Evolutionary conservation across 345 rosid genomes (phyloP).

Genomic region (Euphorbia lathyris): DNA sequence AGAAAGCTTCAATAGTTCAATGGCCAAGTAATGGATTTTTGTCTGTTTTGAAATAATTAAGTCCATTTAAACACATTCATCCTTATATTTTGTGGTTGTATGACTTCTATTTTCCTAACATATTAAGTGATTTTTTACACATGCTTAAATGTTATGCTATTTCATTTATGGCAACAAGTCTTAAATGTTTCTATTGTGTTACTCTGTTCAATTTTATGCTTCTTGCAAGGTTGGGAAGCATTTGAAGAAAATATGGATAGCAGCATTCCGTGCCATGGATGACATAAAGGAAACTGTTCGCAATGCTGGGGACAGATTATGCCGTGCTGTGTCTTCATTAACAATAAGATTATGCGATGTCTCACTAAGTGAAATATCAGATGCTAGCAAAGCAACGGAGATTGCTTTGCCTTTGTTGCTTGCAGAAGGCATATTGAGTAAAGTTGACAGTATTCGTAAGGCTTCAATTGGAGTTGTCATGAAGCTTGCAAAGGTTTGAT

Average conservation of each 20-base stretch:
- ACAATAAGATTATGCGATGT: conserved; percentile 89
- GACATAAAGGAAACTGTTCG: conserved; percentile 98
- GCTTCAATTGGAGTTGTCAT: conserved; percentile 93
- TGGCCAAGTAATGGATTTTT: too few relatives aligned
- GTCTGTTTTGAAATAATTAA: too few relatives aligned
- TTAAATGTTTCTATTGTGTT: neutral
- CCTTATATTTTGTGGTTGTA: neutral
- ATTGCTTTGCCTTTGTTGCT: conserved; percentile 82
- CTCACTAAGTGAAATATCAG: conserved; percentile 72
- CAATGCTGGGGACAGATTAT: conserved; percentile 88
- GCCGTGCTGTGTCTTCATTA: conserved; percentile 68
- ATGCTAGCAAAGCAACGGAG: conserved; percentile 72
- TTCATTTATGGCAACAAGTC: neutral
- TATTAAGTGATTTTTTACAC: neutral
- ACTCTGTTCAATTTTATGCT: conserved; percentile 14
- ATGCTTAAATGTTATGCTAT: neutral
- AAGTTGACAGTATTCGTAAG: conserved; percentile 77
- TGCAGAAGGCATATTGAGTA: conserved; percentile 86
- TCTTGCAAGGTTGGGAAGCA: conserved; percentile 61
- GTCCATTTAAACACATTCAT: neutral
- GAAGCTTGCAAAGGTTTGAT: conserved; percentile 90
- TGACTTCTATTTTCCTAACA: neutral
- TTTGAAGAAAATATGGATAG: conserved; percentile 73
- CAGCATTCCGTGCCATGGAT: conserved; percentile 97
- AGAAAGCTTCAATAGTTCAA: too few relatives aligned